Base-by-base conservation (phyloP, 768 basidiomycete genomes). In the Rhodotorula babjevae region DNA sequence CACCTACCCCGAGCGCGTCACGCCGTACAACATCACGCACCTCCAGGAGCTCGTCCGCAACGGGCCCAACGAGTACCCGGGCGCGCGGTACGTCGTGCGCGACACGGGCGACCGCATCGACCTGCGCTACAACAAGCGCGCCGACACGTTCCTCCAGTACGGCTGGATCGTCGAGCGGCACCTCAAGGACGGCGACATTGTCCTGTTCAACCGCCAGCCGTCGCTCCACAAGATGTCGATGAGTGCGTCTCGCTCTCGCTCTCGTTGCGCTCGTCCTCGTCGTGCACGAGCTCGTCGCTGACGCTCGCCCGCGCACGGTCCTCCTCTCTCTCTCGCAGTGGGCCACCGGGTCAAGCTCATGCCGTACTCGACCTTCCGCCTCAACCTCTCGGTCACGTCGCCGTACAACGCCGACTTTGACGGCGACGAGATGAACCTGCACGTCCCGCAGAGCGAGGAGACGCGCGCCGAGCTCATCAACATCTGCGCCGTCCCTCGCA, bases 401-500 rank as follows among this genome's bases (percentile, higher is more conserved):
- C 96, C 96, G 0, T 98, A 99, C 83, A 98, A 99, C 78, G 96
- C 96, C 80, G 96, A 99, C 83, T 99, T 98, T 82, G 96, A 98
- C 79, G 96, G 96, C 77, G 96, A 98, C 79, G 96, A 99, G 81
- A 99, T 98, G 96, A 98, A 99, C 83, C 91, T 98, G 90, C 96
- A 98, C 81, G 89, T 99, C 52, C 96, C 96, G 36, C 96, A 99
- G 80, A 93, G 91, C 69, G 96, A 98, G 82, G 96, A 99, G 81
- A 98, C 96, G 47, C 87, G 96, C 66, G 95, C 96, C 0, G 96
- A 99, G 81, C 85, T 98, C n/a, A 91, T 90, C 78, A 93, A 98
- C 81, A 93, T 98, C 76, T 93, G 94, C 62, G 98, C 95, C 93
- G 96, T 98, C 29, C 92, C 96, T 7, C 88, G 93, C 76, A 77